A percentile compares a stretch with the other conserved stretches of the same genome.
phyloP scores from a whole-genome alignment of 441 rosid genomes.

The Dalechampia spathulata region DNA sequence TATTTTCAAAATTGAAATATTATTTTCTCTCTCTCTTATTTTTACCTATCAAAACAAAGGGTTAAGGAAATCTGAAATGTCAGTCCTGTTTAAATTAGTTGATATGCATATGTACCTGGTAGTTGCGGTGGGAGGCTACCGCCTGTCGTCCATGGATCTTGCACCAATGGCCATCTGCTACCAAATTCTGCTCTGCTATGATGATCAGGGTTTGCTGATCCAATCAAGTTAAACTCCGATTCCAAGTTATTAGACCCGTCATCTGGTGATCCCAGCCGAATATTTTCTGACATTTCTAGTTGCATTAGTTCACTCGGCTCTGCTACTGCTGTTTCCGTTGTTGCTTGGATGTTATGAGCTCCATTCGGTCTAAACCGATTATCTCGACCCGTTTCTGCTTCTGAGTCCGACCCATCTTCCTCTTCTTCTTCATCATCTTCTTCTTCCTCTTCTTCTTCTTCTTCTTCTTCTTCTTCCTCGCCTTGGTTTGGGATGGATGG shows the following conservation, averaged over 20 bases:
- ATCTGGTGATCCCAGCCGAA: conserved; percentile 61
- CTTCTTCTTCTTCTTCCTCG: conserved; percentile 26
- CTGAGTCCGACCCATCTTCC: conserved; percentile 37
- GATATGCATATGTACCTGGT: conserved; percentile 27
- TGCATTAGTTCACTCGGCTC: conserved; percentile 63
- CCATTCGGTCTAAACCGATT: neutral
- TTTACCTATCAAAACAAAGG: no score
- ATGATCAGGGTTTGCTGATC: conserved; percentile 16
- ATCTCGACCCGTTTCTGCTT: conserved; percentile 36
- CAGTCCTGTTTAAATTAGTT: neutral
- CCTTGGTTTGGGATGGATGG: conserved; percentile 14
- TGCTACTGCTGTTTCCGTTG: conserved; percentile 6
- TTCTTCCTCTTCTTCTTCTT: conserved; percentile 30
- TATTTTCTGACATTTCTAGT: conserved; percentile 69
- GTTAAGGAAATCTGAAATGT: neutral
- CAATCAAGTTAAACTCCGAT: conserved; percentile 36
- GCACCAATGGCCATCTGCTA: conserved; percentile 39
- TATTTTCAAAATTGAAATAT: no score
- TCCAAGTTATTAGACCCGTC: conserved; percentile 53
- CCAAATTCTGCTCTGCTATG: conserved; percentile 32
- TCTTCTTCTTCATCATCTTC: conserved; percentile 33
- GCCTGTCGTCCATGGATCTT: conserved; percentile 19
- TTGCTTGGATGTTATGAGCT: conserved; percentile 14
- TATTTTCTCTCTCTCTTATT: no score
- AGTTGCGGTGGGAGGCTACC: conserved; percentile 21